Evolutionary conservation across 1,139 yeast genomes (phyloP), one percentile per base, ranked within the genome.

Genomic region (Zygoascus meyerae): DNA sequence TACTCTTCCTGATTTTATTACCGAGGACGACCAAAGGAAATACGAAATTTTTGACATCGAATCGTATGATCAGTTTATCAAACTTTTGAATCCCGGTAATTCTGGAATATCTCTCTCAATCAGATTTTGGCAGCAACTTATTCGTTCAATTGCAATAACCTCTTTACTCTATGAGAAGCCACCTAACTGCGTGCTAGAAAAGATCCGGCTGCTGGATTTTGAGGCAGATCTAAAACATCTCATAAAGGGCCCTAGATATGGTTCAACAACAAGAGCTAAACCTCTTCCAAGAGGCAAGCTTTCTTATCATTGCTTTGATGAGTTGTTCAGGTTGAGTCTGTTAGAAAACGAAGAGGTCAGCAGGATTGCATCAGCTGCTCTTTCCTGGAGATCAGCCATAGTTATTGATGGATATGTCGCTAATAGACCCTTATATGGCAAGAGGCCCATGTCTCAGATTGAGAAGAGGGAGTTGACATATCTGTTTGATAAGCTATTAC

Each of bases 111-210:
- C 28, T 5, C 29, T 43, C 6, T 12, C 59, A 5, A 55, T 64
- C 5, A 56, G 56, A 2, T 62, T 72, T 42, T 54, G 81, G 28
- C 67, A 69, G 16, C 67, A 66, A 10, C 72, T 79, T 41, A 62
- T 82, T 2, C 60, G 70, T 2, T 58, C 68, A 1, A 52, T 77
- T 2, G 77, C 79, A 73, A 57, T 63, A 1, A 64, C 73, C 14
- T 80, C 86, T 2, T 75, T 74, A 50, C 60, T 79, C 12, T 80
- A 78, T 58, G 69, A 71, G 33, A 63, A 71, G 28, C 78, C 73
- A 51, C 77, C 73, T 26, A 38, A 34, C 4, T 11, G 16, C 5
- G 34, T 34, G 12, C 26, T 35, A 30, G 28, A 8, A 10, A 31
- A 14, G 16, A 14, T 39, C 11, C 26, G 32, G 18, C 11, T 6